Conservation (phyloP, 1,284 basidiomycete genomes). For the Schizophyllum amplum region DNA sequence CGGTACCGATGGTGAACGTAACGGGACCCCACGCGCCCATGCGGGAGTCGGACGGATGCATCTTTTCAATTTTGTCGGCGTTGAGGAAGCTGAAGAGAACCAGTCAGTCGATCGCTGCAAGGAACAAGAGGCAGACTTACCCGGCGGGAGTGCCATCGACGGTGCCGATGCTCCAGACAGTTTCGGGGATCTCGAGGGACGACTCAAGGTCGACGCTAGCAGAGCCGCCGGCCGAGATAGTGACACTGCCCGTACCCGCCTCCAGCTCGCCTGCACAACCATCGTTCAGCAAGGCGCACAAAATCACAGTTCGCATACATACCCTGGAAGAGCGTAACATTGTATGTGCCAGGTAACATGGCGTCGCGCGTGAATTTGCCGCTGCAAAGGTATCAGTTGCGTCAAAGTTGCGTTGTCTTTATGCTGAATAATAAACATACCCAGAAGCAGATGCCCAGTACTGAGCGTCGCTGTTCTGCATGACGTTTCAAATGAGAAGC, state of each 20-base stretch:
- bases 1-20: constrained; percentile 33
- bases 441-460: constrained; percentile 35
- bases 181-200: constrained; percentile 23
- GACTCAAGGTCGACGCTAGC: constrained; percentile 25
- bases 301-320: not conserved
- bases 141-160: constrained; percentile 37
- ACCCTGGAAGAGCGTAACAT: not conserved
- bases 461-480: constrained; percentile 33
- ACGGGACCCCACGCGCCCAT: constrained; percentile 38
- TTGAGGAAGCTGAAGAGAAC: constrained; percentile 28
- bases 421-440: constrained; percentile 16
- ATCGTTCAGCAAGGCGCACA: not conserved
- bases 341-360: constrained; percentile 40
- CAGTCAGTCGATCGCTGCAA: not conserved
- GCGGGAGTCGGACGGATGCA: constrained; percentile 40
- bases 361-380: constrained; percentile 34
- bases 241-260: constrained; percentile 31
- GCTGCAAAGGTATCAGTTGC: constrained; percentile 14
- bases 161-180: constrained; percentile 39
- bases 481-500: not conserved
- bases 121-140: constrained; percentile 13
- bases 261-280: constrained; percentile 36
- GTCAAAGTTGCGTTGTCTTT: not conserved
- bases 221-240: constrained; percentile 32
- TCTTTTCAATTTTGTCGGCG: constrained; percentile 40